Evolutionary conservation across 225 moss, liverwort and hornwort species (phyloP), one percentile per base, ranked within the genome.

Genomic region (Sphagnum tenellum): DNA sequence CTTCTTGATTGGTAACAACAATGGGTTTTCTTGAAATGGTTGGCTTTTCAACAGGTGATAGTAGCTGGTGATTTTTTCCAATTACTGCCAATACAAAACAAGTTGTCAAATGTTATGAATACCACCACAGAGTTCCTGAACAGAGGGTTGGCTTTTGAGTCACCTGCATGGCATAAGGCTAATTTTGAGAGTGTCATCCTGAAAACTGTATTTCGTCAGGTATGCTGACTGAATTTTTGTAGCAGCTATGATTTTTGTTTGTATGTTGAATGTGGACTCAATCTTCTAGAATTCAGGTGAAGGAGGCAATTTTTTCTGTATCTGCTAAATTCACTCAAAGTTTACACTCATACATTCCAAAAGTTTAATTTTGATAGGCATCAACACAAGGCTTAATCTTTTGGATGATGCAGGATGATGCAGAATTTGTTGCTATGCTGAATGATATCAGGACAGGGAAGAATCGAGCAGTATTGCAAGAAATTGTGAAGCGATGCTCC

Each of bases 381-480:
- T 29, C 29, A 29, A 29, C 29, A 29, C 29, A 29, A 29, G 29
- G 29, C 1, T 29, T 29, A 29, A 29, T 29, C 29, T 29, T 29
- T 29, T 29, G 29, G 29, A 52, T 9, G 52, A 6, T 52, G 52
- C 52, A 52, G 52, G 52, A 9, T 52, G 82, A 83, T 73, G 72
- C 72, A 65, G 60, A 69, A 45, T 92, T 92, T 69, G 83, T 94
- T 29, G 65, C 78, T 47, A 71, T 94, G 72, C 79, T 94, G 65
- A 80, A 81, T 64, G 82, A 79, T 49, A 84, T 94, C 64, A 84
- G 90, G 75, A 90, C 88, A 10, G 86, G 90, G 68, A 72, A 71
- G 61, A 71, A 90, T 45, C 78, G 47, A 69, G 77, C 64, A 52
- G 79, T 89, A 63, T 62, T 88, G n/a, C 79, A 82, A 57, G 82